Base-by-base conservation (phyloP, 768 basidiomycete genomes). In the Mycena galopus region DNA sequence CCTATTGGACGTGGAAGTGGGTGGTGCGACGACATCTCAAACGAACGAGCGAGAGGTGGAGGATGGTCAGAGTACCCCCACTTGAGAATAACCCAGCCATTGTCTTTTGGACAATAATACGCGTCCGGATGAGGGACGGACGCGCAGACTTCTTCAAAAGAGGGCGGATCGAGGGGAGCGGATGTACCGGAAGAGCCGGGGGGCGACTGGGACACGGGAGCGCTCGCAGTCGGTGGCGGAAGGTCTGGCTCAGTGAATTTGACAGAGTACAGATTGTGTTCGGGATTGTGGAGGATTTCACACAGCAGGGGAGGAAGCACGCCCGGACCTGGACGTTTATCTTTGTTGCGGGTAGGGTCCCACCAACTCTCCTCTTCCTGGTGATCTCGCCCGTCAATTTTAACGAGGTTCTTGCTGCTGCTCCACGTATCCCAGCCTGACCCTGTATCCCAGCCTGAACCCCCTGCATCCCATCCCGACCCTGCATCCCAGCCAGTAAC, bases 111-210 rank as follows among this genome's bases (percentile, higher is more conserved):
- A 77, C 94, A 96, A 78, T 93, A 96, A 79, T 94, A 94, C 17
- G 93, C 94, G 75, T 93, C 89, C 6, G 94, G 91, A 78, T 96
- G 94, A 16, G 95, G 94, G 33, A 94, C 86, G 33, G 94, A 87
- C 19, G 86, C 88, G n/a, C 86, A 88, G 8, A 92, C 84, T 75
- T 94, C 93, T 39, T 90, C 88, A 68, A 86, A 84, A n/a, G 90
- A 85, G 1, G 92, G 92, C 12, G 84, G 78, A 10, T 72, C 65
- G 42, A 51, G 30, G 27, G 59, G 79, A 6, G 74, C 17, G 33
- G 69, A 67, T 63, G 84, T 77, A n/a, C 81, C 75, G 57, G 81
- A 65, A 11, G 63, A 47, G 35, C 75, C 71, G 6, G 71, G 67
- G 0, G 75, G 35, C 23, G 76, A 72, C 30, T 71, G 61, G 23